Base-by-base conservation (phyloP, 148 eudicot genomes). In the Camellia japonica region DNA sequence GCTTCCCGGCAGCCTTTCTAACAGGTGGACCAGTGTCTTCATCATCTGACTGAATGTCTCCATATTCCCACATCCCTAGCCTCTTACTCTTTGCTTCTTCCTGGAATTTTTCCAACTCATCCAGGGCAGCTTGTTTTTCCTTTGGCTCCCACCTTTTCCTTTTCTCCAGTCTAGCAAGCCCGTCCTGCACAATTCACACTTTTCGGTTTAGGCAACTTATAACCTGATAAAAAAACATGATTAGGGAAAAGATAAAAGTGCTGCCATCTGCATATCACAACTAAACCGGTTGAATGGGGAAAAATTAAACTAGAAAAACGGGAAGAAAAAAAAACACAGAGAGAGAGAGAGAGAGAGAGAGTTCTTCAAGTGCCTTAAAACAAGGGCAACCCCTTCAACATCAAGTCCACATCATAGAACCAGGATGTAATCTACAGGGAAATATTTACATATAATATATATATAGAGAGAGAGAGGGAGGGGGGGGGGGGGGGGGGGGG, bases 21-120 rank as follows among this genome's bases (percentile, higher is more conserved):
- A 68, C 77, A 9, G 97, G 90, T 3, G 91, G 93, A 47, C 58
- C 93, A 7, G 80, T 67, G n/a, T 96, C 99, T 89, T 96, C 99
- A n/a, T 96, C 99, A 62, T 96, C 97, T 0, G 97, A 96, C 83
- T 88, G 87, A 68, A 92, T 84, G 77, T 95, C 97, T 19, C 99
- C 99, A 38, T 95, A 95, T 74, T 92, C 90, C 99, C 99, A 95
- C 90, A 95, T 95, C 47, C 93, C 97, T 11, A 82, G 83, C 23
- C 94, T 91, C 80, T 83, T 77, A 38, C 73, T 78, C 23, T 89
- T 89, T 0, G 99, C 99, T 84, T 91, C 95, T 1, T 85, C 81
- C 82, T 95, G 92, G 85, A 77, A 84, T 77, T 92, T 86, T 75
- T 93, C 95, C 82, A 95, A 82, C 71, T 90, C 93, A 62, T 95